Base-by-base conservation (phyloP, 805 yeast species). In the Candida quercuum region DNA sequence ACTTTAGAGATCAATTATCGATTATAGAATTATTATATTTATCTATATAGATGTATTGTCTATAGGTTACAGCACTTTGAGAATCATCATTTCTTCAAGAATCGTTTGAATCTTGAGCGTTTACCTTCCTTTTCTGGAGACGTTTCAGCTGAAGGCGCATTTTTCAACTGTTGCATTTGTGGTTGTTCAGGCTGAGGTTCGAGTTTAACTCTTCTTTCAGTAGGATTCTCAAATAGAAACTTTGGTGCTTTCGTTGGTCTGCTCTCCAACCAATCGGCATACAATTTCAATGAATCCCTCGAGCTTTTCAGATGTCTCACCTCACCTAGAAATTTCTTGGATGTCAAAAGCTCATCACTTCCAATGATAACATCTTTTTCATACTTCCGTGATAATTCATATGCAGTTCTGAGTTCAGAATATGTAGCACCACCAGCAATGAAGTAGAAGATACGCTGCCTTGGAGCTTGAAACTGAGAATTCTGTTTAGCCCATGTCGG, bases 381-480 rank as follows among this genome's bases (percentile, higher is more conserved):
- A 40, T 76, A 67, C 32, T 70, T 58, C 14, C 64, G 60, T 8
- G 86, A 73, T 33, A 87, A 67, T 45, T 86, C 91, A 49, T 85
- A 81, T 4, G 81, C 78, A 11, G 86, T 72, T 44, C 91, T 73
- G 21, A 83, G 64, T 59, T 93, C 99, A 3, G 89, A 74, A 47
- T 81, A 76, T 0, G 98, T 86, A 16, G 85, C 61, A 8, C 98
- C 99, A 17, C 99, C 99, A 2, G 95, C 82, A 20, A 87, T 73
- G 53, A 78, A 93, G 39, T 88, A 75, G 46, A 89, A 74, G 7
- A 89, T 67, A 35, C 93, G 67, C 54, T 86, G 96, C 46, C 78
- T 67, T 33, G 68, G 65, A 3, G 63, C 64, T 32, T 56, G 62
- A 28, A 46, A 52, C 33, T 50, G 51, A 4, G 59, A 36, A 37